Evolutionary conservation across 163 green algal species (phyloP), one percentile per base, ranked within the genome.

Genomic region (Coccomyxa subellipsoidea): DNA sequence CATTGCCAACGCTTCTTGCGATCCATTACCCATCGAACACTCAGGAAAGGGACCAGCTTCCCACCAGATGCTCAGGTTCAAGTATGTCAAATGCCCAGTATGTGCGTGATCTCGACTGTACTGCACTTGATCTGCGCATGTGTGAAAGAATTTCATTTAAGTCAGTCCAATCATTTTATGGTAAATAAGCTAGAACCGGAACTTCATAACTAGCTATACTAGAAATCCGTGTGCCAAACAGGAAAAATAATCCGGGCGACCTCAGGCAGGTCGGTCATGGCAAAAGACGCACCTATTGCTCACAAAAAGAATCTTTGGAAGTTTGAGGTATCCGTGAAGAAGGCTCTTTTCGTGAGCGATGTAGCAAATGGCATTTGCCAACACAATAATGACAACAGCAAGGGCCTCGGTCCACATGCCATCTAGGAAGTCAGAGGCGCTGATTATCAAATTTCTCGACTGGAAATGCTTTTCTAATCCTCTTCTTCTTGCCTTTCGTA

Each of bases 61-160:
- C 23, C n/a, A 80, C 76, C 38, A 80, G 23, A 31, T 80, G 76
- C 25, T 32, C 25, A 1, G 76, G 76, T 0, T 80, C 76, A 9
- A 80, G 76, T 27, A 70, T 27, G n/a, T 80, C 76, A 34, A 80
- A 80, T 27, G 37, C 38, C 76, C 76, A 80, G 38, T 80, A 80
- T 18, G 38, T 69, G 8, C 29, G 38, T 69, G 36, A 39, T 34
- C 38, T 80, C 1, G 38, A 69, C 12, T 66, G 23, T 0, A 34
- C 27, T 29, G 31, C 4, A 9, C 25, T 25, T 38, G 76, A 35
- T 37, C 76, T 73, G 66, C 27, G 18, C 47, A 66, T 29, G 47
- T 66, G 12, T 66, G 47, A 12, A 66, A n/a, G n/a, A n/a, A n/a
- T n/a, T n/a, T n/a, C n/a, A n/a, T n/a, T n/a, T n/a, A n/a, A n/a